These are phyloP conservation scores for Amanita pseudoporphyria DNA, from an alignment of 768 basidiomycete species.

Conservation along the genomic window DNA sequence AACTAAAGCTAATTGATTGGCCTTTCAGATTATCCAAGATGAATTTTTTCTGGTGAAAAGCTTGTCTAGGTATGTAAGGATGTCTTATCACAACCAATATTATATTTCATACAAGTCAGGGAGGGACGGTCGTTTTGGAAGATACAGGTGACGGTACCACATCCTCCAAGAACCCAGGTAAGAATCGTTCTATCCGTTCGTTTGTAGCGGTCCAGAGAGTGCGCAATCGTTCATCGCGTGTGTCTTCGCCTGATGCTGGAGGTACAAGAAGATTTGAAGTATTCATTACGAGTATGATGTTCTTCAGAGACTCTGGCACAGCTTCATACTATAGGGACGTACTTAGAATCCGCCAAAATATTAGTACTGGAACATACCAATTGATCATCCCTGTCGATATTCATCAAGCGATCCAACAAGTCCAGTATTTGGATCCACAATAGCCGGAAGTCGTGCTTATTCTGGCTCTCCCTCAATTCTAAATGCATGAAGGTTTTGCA, in stretches of 20 bases:
- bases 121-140: not conserved
- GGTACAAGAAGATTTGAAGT: conserved; percentile 78
- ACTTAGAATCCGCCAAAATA: not conserved
- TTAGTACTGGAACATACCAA: conserved; percentile 46
- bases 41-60: conserved; percentile 34
- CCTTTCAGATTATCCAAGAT: conserved; percentile 50
- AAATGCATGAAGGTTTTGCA: conserved; percentile 97
- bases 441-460: conserved; percentile 52
- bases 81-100: conserved; percentile 3
- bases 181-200: conserved; percentile 81
- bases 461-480: conserved; percentile 60
- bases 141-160: conserved; percentile 38
- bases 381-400: conserved; percentile 75
- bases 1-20: not conserved
- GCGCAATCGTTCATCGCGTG: conserved; percentile 49
- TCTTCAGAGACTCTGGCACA: conserved; percentile 93
- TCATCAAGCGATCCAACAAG: conserved; percentile 82
- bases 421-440: conserved; percentile 90
- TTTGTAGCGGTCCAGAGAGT: conserved; percentile 81
- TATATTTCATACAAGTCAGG: conserved; percentile 10
- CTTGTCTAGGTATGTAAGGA: not conserved
- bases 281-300: conserved; percentile 93
- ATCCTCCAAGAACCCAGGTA: conserved; percentile 81
- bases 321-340: conserved; percentile 68
- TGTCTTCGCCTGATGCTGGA: conserved; percentile 33